phyloP scores from a whole-genome alignment of 2,329 filamentous ascomycete species.

The Colletotrichum liaoningense region DNA sequence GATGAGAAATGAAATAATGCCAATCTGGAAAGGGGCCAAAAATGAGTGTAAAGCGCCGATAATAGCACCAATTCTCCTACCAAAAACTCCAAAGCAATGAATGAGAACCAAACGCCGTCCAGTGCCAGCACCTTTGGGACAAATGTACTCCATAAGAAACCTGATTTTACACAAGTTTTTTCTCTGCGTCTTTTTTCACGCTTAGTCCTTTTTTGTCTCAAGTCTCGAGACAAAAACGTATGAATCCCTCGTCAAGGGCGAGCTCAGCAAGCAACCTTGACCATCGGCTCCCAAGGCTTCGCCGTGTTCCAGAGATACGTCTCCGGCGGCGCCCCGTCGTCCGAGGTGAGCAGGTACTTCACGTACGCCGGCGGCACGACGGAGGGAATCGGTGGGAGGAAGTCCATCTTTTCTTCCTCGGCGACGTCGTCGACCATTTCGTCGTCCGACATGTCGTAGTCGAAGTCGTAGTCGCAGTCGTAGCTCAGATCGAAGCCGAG shows the following conservation, averaged over 20 bases:
- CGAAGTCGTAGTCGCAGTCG: constrained; percentile 4
- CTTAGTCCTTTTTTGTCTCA: too few relatives aligned
- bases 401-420: constrained; percentile 7
- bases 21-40: background rate
- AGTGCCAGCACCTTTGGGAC: background rate
- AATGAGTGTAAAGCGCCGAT: background rate
- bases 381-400: constrained; percentile 24
- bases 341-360: constrained; percentile 44
- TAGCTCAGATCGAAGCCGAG: constrained; percentile 24
- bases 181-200: background rate
- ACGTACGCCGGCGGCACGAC: constrained; percentile 48
- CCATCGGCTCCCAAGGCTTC: constrained; percentile 56
- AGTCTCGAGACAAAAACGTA: too few relatives aligned
- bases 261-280: constrained; percentile 49
- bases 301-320: constrained; percentile 55
- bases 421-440: constrained; percentile 11
- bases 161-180: background rate
- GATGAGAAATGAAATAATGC: background rate
- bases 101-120: background rate
- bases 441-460: constrained; percentile 9
- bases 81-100: background rate
- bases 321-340: constrained; percentile 45
- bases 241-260: too few relatives aligned
- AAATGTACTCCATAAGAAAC: background rate
- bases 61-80: too few relatives aligned